Conservation (phyloP, 2,329 filamentous ascomycete species). For the Bipolaris victoriae region DNA sequence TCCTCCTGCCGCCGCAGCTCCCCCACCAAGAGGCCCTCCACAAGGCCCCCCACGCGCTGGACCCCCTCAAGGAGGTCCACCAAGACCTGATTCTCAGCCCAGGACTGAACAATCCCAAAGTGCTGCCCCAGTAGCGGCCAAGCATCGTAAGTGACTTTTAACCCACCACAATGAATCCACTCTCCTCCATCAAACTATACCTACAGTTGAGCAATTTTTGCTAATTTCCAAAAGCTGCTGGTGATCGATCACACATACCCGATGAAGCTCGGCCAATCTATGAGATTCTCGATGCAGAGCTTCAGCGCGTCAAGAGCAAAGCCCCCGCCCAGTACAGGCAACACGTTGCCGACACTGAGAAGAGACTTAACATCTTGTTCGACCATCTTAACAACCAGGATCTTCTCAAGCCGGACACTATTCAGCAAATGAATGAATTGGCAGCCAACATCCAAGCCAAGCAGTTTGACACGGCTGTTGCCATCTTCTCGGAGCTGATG, state of each 20-base stretch:
- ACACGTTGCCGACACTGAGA: conserved; percentile 93
- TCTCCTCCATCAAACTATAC: not conserved
- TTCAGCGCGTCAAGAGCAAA: conserved; percentile 84
- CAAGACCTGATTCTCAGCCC: conserved; percentile 51
- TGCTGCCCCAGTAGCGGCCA: conserved; percentile 61
- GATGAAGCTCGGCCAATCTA: conserved; percentile 75
- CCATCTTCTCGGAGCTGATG: conserved; percentile 55
- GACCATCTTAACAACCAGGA: conserved; percentile 97
- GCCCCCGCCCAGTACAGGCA: conserved; percentile 85
- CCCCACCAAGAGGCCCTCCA: conserved; percentile 49
- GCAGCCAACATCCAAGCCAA: conserved; percentile 48
- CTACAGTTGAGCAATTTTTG: conserved; percentile 11
- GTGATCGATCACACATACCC: conserved; percentile 90
- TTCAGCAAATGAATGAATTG: conserved; percentile 68
- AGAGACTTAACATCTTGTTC: conserved; percentile 90
- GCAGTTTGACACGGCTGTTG: conserved; percentile 54
- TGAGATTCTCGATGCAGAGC: conserved; percentile 80
- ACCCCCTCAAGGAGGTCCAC: conserved; percentile 50
- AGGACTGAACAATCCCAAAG: conserved; percentile 58
- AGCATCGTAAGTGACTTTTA: conserved; percentile 66
- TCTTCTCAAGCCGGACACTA: conserved; percentile 79
- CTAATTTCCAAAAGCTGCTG: conserved; percentile 58
- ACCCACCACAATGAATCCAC: not conserved
- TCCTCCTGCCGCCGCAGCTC: conserved; percentile 49
- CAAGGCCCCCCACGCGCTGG: conserved; percentile 54